phyloP scores from a whole-genome alignment of 2,329 filamentous ascomycete genomes.

The Blastomyces gilchristii region DNA sequence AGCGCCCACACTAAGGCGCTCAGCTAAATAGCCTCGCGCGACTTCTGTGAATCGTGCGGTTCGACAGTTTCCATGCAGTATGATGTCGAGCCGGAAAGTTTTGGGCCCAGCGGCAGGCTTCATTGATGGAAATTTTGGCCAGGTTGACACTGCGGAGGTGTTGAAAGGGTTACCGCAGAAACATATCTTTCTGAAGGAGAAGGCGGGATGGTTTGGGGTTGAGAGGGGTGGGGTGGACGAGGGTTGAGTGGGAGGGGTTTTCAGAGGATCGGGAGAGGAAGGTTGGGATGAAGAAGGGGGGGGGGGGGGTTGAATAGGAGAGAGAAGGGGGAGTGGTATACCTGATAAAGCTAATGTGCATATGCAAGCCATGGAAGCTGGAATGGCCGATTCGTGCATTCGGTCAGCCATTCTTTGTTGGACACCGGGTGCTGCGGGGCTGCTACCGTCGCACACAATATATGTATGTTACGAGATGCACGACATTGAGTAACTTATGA shows the following conservation, averaged over 20 bases:
- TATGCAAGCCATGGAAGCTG: not conserved
- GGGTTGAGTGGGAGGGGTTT: conserved; percentile 12
- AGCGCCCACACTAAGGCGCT: not conserved
- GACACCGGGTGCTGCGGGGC: not conserved
- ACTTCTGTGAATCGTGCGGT: not conserved
- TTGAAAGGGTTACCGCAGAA: not conserved
- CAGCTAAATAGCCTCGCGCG: not conserved
- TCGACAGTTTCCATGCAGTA: not conserved
- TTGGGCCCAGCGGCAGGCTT: not conserved
- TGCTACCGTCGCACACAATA: not conserved
- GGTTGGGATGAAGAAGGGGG: not conserved
- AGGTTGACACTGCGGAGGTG: not conserved
- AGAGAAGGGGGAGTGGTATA: too few species aligned
- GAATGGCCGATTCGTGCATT: not conserved
- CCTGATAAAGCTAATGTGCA: too few species aligned
- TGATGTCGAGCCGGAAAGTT: not conserved
- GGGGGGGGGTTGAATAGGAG: not conserved
- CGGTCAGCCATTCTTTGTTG: not conserved
- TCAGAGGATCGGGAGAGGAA: conserved; percentile 7
- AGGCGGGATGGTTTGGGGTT: conserved; percentile 21
- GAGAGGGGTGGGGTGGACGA: conserved; percentile 15
- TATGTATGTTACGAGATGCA: not conserved
- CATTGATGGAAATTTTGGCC: not conserved
- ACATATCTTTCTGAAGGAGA: conserved; percentile 10
- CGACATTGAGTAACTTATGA: not conserved